phyloP scores from a whole-genome alignment of 2,329 filamentous ascomycete genomes.

The Epichloe sp. region DNA sequence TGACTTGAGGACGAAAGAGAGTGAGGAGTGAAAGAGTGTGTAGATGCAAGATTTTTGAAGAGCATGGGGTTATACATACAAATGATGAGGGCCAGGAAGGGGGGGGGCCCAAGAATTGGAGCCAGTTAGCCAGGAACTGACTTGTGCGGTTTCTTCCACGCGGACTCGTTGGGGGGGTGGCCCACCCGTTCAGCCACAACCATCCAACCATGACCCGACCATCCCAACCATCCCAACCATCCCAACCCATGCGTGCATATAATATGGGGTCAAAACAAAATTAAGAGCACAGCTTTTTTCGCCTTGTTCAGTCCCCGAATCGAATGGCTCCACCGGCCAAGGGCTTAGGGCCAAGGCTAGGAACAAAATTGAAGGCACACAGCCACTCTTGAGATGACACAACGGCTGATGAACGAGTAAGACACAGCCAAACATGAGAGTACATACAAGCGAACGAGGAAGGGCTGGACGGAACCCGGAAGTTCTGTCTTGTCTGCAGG shows the following conservation, averaged over 20 bases:
- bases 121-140: conserved; percentile 4
- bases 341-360: neutral
- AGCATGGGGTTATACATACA: conserved; percentile 8
- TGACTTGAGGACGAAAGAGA: neutral
- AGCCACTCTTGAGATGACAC: conserved; percentile 1
- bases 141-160: neutral
- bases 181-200: neutral
- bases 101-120: conserved; percentile 3
- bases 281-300: too few relatives aligned
- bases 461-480: neutral
- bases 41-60: neutral
- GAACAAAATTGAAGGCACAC: neutral
- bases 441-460: neutral
- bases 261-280: neutral
- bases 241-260: neutral
- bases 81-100: conserved; percentile 7
- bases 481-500: neutral
- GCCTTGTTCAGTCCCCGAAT: neutral
- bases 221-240: too few relatives aligned
- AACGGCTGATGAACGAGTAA: neutral
- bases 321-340: neutral
- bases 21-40: neutral
- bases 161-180: neutral
- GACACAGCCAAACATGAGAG: neutral
- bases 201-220: neutral